phyloP scores from a whole-genome alignment of 495 filamentous ascomycete genomes.

The Hypoxylon trugodes region DNA sequence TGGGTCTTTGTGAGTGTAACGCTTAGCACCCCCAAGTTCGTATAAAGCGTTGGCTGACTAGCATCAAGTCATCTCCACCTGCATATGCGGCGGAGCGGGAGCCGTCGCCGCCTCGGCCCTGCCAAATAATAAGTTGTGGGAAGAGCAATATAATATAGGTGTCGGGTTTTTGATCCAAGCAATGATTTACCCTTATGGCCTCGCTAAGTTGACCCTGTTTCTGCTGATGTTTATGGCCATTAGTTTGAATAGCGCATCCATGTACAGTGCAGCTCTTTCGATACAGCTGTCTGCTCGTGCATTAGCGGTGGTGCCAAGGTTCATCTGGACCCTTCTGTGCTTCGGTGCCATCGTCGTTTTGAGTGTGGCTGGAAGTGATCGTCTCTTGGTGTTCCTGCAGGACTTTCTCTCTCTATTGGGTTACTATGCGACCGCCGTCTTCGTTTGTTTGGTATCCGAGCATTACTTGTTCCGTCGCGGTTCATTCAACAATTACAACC shows the following conservation, averaged over 20 bases:
- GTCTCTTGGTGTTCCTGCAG: slow-evolving; percentile 54
- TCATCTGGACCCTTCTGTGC: slow-evolving; percentile 57
- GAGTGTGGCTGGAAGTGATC: slow-evolving; percentile 56
- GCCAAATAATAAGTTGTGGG: slow-evolving; percentile 57
- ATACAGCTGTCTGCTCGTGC: slow-evolving; percentile 52
- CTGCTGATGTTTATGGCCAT: slow-evolving; percentile 62
- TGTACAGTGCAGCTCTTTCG: slow-evolving; percentile 57
- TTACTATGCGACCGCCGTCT: slow-evolving; percentile 67
- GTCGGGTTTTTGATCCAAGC: slow-evolving; percentile 66
- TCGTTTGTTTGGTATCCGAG: slow-evolving; percentile 66
- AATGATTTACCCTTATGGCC: slow-evolving; percentile 63
- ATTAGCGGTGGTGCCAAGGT: slow-evolving; percentile 54
- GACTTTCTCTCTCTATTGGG: slow-evolving; percentile 67
- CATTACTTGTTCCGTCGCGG: slow-evolving; percentile 65
- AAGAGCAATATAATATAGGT: slow-evolving; percentile 58
- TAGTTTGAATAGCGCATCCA: slow-evolving; percentile 54
- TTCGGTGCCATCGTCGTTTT: slow-evolving; percentile 53
- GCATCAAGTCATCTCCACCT: slow-evolving; percentile 57
- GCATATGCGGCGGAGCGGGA: slow-evolving; percentile 64
- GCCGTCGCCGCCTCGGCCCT: slow-evolving; percentile 62
- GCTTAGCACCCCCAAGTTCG: slow-evolving; percentile 36
- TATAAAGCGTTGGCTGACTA: slow-evolving; percentile 41
- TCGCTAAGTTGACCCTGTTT: slow-evolving; percentile 67
- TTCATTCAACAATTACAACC: slow-evolving; percentile 54
- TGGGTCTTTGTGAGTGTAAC: slow-evolving; percentile 54